Base-by-base conservation (phyloP, 345 rosid genomes). In the Hypericum androsaemum region DNA sequence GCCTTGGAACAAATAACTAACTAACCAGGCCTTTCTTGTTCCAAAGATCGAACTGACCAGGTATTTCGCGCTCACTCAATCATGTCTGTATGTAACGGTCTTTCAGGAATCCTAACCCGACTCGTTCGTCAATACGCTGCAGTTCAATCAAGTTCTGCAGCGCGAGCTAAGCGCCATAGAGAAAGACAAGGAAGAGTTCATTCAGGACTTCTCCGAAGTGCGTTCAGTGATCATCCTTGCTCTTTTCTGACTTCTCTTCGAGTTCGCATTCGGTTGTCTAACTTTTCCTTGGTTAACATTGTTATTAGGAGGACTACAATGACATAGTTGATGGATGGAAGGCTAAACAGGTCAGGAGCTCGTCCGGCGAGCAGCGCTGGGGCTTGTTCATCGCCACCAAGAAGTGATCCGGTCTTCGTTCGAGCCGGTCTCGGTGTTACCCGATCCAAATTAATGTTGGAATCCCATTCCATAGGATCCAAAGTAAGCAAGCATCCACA, bases 41-140 rank as follows among this genome's bases (percentile, higher is more conserved):
- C 84, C 0, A 94, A 88, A 71, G 97, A 88, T 56, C 77, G 86
- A 56, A 88, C 95, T 7, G 75, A 80, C 53, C 97, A 83, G 85
- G 98, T 92, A 39, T 7, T 35, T 11, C 42, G 50, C 37, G 11
- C 17, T 5, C 38, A 52, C 36, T 15, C 3, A 7, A n/a, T 48
- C 0, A 22, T 22, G 32, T 22, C 32, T 22, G 1, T n/a, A n/a
- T 22, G 32, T 22, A 22, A 22, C 4, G 32, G 32, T 22, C 32
- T 22, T 22, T 22, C 4, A 22, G 32, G 3, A 10, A 32, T 2
- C 43, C 28, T 43, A 28, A 39, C n/a, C 22, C 32, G 4, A 28
- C 46, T 40, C 22, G 41, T 16, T 60, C 54, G 1, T 22, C 69
- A 0, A 14, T 51, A 54, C 14, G 51, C 47, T 58, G 64, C 85